Base-by-base conservation (phyloP, 768 basidiomycete genomes). In the Boletus insuetus region DNA sequence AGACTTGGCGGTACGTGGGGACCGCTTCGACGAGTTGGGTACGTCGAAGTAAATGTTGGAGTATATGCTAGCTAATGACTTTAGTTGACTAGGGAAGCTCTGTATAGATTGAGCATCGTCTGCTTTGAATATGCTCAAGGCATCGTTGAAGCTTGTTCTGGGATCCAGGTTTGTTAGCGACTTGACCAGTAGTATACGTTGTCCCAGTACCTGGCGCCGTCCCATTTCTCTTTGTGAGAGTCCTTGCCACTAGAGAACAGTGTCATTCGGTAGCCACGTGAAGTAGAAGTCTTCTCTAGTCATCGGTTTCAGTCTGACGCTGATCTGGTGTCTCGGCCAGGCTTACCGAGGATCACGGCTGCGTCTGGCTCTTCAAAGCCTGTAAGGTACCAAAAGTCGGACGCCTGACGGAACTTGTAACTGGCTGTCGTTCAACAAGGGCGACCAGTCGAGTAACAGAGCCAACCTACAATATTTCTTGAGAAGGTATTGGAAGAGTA, bases 351-450 rank as follows among this genome's bases (percentile, higher is more conserved):
- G 38, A 98, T 78, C 41, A 98, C 75, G 1, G 91, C 94, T 17
- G 96, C 83, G 53, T 96, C 89, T 1, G 94, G 91, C 67, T 98
- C 96, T 54, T 93, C 84, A 64, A 97, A 97, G 12, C 97, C 97
- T 0, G 97, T 97, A 14, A 99, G 77, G 70, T 99, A 98, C 89
- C 89, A 93, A 69, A 95, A 91, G 71, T 96, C 87, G 37, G 91
- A 93, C 0, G 84, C 84, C 72, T 96, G 96, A 22, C 96, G 84
- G 67, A 91, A 97, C 69, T 94, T 94, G 79, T 98, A 97, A 71
- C 95, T 98, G 67, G 34, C 47, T 9, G 16, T 44, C 37, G 37
- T 47, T 52, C 45, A 64, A 58, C 55, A 41, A 51, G 22, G 58
- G 26, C 53, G 51, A n/a, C 40, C 29, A 29, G 40, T 24, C 19